These are phyloP conservation scores for Boletus rufocinnamomeus DNA, from an alignment of 768 basidiomycete species.

Conservation along the genomic window DNA sequence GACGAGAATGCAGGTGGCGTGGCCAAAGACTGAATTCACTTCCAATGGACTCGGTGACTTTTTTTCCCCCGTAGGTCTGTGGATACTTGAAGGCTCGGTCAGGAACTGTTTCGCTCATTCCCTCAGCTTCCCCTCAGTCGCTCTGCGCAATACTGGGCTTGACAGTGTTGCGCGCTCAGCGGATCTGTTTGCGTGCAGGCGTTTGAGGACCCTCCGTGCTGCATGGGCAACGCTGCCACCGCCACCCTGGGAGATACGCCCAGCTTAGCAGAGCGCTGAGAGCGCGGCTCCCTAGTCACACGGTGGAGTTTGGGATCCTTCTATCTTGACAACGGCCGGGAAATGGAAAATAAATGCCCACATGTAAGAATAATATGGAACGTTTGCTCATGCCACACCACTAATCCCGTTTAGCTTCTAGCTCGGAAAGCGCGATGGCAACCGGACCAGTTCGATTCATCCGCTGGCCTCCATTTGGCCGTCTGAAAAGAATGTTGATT, in stretches of 20 bases:
- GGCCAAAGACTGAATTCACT: background rate
- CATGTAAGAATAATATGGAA: background rate
- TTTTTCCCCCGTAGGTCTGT: background rate
- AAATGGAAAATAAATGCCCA: background rate
- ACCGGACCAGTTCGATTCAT: background rate
- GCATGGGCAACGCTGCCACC: background rate
- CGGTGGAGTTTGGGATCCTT: background rate
- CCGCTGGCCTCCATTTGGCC: no score
- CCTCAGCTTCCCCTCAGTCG: background rate
- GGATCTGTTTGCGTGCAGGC: background rate
- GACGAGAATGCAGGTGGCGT: slow-evolving; percentile 8
- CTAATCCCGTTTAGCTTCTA: background rate
- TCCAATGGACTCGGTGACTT: background rate
- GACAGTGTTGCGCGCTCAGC: background rate
- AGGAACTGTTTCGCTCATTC: background rate
- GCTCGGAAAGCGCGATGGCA: background rate
- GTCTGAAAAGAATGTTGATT: background rate
- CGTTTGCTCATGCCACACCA: background rate
- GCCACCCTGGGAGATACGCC: background rate
- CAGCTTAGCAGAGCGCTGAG: background rate
- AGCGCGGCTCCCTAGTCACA: background rate
- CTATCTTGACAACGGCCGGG: background rate
- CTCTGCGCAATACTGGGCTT: background rate
- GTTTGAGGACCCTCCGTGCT: background rate
- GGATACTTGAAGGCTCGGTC: background rate